phyloP scores from a whole-genome alignment of 2,329 filamentous ascomycete species.

The Exophiala aquamarina region DNA sequence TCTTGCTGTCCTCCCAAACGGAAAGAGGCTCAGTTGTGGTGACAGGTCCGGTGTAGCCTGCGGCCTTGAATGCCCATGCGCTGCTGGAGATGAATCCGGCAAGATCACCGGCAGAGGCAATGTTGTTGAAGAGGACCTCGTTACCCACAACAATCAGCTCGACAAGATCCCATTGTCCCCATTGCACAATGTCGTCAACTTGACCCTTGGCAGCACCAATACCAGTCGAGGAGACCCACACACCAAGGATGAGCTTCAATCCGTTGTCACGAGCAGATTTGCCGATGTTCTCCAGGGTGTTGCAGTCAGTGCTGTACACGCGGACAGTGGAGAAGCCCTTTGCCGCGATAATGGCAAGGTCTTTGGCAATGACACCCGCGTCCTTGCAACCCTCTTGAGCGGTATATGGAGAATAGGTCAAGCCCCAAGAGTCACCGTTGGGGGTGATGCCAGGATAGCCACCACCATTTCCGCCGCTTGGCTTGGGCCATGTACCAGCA shows the following conservation, averaged over 20 bases:
- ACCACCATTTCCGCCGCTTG: constrained; percentile 14
- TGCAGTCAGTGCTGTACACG: constrained; percentile 91
- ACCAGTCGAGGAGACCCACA: constrained; percentile 72
- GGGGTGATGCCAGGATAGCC: constrained; percentile 25
- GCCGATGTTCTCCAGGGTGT: constrained; percentile 74
- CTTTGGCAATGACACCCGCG: constrained; percentile 55
- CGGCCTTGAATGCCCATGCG: constrained; percentile 61
- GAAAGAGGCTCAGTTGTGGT: constrained; percentile 86
- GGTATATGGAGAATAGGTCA: constrained; percentile 78
- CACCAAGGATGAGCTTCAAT: constrained; percentile 78
- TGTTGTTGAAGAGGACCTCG: constrained; percentile 79
- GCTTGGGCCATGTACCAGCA: constrained; percentile 22
- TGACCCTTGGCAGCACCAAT: constrained; percentile 68
- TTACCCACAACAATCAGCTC: constrained; percentile 85
- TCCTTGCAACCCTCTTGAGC: constrained; percentile 62
- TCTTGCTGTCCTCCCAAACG: constrained; percentile 62
- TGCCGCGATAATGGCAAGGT: constrained; percentile 62
- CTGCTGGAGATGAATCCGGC: constrained; percentile 67
- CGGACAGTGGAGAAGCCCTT: constrained; percentile 72
- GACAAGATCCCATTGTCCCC: constrained; percentile 73
- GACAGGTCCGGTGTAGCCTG: constrained; percentile 71
- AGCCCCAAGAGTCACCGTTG: constrained; percentile 60
- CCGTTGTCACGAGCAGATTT: constrained; percentile 64
- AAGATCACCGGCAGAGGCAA: constrained; percentile 64
- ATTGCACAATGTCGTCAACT: constrained; percentile 69